phyloP scores from a whole-genome alignment of 768 basidiomycete species.

The Mycena leptocephala region DNA sequence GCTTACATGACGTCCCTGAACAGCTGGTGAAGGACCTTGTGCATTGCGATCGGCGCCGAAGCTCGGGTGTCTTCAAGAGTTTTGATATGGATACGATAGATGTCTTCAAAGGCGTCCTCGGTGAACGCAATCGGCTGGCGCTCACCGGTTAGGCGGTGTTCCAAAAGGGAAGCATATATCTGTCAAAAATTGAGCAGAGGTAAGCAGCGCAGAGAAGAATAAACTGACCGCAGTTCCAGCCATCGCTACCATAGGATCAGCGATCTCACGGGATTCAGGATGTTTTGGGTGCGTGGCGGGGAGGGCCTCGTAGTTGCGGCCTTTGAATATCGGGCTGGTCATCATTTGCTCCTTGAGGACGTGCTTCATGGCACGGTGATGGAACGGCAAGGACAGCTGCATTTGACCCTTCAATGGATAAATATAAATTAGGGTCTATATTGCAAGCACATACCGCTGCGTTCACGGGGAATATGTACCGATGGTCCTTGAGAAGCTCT shows the following conservation, averaged over 20 bases:
- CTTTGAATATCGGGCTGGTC: not conserved
- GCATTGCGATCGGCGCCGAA: not conserved
- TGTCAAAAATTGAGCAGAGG: too few relatives aligned
- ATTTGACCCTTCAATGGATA: not conserved
- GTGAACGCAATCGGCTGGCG: slow-evolving; percentile 13
- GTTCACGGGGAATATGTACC: slow-evolving; percentile 12
- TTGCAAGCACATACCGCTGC: too few relatives aligned
- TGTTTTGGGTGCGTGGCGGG: not conserved
- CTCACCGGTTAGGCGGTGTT: slow-evolving; percentile 12
- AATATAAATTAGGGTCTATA: too few relatives aligned
- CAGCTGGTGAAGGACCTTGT: slow-evolving; percentile 4
- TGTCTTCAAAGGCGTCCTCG: slow-evolving; percentile 14
- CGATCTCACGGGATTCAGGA: not conserved
- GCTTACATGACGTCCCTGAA: slow-evolving; percentile 19
- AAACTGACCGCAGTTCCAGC: not conserved
- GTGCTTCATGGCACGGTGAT: not conserved
- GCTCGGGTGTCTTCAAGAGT: not conserved
- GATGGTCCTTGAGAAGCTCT: slow-evolving; percentile 19
- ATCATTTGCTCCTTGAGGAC: slow-evolving; percentile 1
- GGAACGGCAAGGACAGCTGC: not conserved
- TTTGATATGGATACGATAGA: slow-evolving; percentile 4
- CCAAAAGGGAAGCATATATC: not conserved
- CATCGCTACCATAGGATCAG: slow-evolving; percentile 4
- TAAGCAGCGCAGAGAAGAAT: not conserved
- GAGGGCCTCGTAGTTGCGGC: not conserved